These are phyloP conservation scores for Aspergillus egyptiacus DNA, from an alignment of 495 filamentous ascomycete species.

Conservation along the genomic window DNA sequence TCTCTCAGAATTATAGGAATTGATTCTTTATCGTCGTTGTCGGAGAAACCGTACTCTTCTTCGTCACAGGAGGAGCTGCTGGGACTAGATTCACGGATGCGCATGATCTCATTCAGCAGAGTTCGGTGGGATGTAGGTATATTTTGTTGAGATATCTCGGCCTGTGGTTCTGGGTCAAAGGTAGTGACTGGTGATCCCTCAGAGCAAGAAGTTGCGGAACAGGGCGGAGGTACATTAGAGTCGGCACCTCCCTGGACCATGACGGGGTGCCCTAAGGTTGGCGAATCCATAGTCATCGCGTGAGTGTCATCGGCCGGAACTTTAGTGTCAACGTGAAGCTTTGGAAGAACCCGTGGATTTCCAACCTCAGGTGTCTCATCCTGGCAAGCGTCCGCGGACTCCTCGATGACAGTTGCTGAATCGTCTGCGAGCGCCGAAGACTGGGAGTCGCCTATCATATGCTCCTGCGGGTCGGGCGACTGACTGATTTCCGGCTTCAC, in stretches of 20 bases:
- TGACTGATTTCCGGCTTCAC: slow-evolving; percentile 30
- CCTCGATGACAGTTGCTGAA: slow-evolving; percentile 28
- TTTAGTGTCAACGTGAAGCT: slow-evolving; percentile 29
- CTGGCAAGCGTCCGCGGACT: slow-evolving; percentile 13
- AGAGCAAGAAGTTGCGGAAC: slow-evolving; percentile 39
- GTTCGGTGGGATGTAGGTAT: slow-evolving; percentile 35
- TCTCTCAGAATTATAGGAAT: slow-evolving; percentile 56
- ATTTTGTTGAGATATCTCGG: slow-evolving; percentile 42
- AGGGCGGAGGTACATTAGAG: slow-evolving; percentile 41
- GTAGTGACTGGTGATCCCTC: slow-evolving; percentile 56
- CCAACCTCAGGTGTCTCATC: slow-evolving; percentile 7
- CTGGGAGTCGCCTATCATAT: slow-evolving; percentile 21
- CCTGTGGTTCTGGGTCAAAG: slow-evolving; percentile 66
- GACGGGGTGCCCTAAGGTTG: slow-evolving; percentile 62
- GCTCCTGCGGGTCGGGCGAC: slow-evolving; percentile 2
- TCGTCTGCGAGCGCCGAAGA: slow-evolving; percentile 21
- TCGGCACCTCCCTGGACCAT: slow-evolving; percentile 26
- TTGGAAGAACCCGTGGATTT: slow-evolving; percentile 16
- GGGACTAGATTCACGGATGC: slow-evolving; percentile 43
- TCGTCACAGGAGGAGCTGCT: slow-evolving; percentile 45
- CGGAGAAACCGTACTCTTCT: slow-evolving; percentile 47
- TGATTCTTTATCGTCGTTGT: slow-evolving; percentile 50
- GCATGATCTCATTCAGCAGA: slow-evolving; percentile 47
- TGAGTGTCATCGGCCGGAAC: slow-evolving; percentile 5
- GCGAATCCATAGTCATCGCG: slow-evolving; percentile 51